Base-by-base conservation (phyloP, 2,329 filamentous ascomycete genomes). In the Aciculosporium take region DNA sequence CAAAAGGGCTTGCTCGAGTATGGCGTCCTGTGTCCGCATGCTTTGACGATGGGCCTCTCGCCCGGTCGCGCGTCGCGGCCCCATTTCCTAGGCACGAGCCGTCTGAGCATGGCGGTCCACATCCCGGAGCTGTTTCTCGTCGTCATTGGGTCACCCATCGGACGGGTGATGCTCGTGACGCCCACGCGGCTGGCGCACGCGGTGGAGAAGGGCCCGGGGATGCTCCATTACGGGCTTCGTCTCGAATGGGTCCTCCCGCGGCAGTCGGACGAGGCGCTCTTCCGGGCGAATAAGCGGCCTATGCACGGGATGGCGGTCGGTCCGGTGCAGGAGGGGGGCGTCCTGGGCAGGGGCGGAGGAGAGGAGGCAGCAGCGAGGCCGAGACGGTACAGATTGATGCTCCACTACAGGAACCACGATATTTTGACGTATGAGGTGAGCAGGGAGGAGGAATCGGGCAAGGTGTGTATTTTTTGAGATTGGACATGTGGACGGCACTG, bases 81-180 rank as follows among this genome's bases (percentile, higher is more conserved):
- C 1, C 50, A 54, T 28, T 63, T 64, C 38, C 48, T 58, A 24
- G 55, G 52, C 9, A 65, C 54, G 40, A 64, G 52, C 41, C 53
- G 47, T 34, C 46, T 84, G 18, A 79, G 71, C 58, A 76, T 83
- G 67, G 59, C 76, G 29, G 61, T 70, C 0, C 68, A 78, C 39
- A 74, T 88, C 1, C 79, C 80, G 0, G 77, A 84, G 49, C 64
- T 91, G 1, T 79, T 69, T n/a, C 63, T 87, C 12, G 71, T 87
- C 7, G 64, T 84, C 3, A 62, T 80, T 1, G 84, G 71, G 0
- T 79, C 77, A 9, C 70, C 77, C n/a, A 71, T 70, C 37, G 84
- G 84, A 0, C 69, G 76, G 7, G 81, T 76, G 0, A 68, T 72
- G 1, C 61, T 89, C 1, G 56, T 85, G 21, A 83, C 80, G 1